Evolutionary conservation across 495 filamentous ascomycete genomes (phyloP), one percentile per base, ranked within the genome.

Genomic region (Tuber calosporum): DNA sequence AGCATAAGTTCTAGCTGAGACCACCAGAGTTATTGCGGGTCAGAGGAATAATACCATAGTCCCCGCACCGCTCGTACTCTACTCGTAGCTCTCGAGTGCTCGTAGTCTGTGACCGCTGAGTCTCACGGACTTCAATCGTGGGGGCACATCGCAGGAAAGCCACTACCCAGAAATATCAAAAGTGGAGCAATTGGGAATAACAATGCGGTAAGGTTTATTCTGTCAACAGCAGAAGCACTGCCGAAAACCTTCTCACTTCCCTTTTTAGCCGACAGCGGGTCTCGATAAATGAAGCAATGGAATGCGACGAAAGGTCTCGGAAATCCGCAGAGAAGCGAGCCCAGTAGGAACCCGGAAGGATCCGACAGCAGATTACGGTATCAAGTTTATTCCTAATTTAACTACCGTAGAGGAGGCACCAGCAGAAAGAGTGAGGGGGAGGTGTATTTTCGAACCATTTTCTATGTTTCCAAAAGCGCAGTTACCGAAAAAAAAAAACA

Each of bases 261-360:
- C 53, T 72, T 58, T 77, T 76, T 77, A 77, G 70, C 76, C 76
- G 74, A 68, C 53, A 77, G 26, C 62, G 62, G 66, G 36, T 45
- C 71, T 68, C 62, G 69, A 72, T 53, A 41, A 69, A 67, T 38
- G 73, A 71, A 48, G 68, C 13, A 39, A 72, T 43, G 34, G 67
- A 73, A 73, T 42, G 74, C 73, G 70, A 77, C 70, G 58, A 71
- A 73, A 78, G 69, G 69, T 62, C 38, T 66, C 36, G 41, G 66
- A 70, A 77, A 73, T 67, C 68, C 73, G 68, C 70, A 76, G 75
- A 75, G 75, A 77, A 77, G 70, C 72, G 70, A 75, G 74, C 13
- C 53, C 30, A 62, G 53, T 62, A 34, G 26, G 53, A 34, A 0
- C 30, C 26, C 53, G 53, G 53, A 34, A n/a, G 13, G 53, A 26